Conservation (phyloP, 2,329 filamentous ascomycete species). For the Fusarium buxicola region DNA sequence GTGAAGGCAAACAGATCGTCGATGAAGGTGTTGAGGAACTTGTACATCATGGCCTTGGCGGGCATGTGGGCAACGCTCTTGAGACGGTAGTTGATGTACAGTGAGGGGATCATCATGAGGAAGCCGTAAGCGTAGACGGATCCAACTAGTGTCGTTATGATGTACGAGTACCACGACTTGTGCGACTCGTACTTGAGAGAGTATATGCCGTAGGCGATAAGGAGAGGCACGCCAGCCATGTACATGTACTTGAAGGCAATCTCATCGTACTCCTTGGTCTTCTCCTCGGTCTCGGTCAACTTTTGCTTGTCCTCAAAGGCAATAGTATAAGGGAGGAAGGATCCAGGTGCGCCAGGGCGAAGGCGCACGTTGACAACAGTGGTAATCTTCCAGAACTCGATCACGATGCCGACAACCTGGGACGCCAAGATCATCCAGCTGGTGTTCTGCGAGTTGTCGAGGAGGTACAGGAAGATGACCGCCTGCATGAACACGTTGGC, state of each 20-base stretch:
- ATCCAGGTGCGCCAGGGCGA: slow-evolving; percentile 74
- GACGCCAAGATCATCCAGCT: slow-evolving; percentile 99
- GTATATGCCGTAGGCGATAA: slow-evolving; percentile 91
- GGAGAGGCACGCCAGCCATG: slow-evolving; percentile 86
- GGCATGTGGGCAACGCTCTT: slow-evolving; percentile 98
- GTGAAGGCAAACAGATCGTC: slow-evolving; percentile 99
- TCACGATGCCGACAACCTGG: slow-evolving; percentile 82
- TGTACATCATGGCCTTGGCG: slow-evolving; percentile 95
- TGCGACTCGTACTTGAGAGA: slow-evolving; percentile 92
- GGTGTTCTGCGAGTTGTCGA: slow-evolving; percentile 98
- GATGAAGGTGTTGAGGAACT: slow-evolving; percentile 98
- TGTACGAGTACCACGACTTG: slow-evolving; percentile 98
- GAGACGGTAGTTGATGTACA: slow-evolving; percentile 99
- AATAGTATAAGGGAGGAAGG: slow-evolving; percentile 81
- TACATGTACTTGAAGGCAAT: slow-evolving; percentile 99
- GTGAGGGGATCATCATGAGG: slow-evolving; percentile 96
- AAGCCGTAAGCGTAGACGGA: slow-evolving; percentile 98
- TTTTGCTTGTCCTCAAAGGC: slow-evolving; percentile 97
- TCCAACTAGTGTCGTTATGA: slow-evolving; percentile 94
- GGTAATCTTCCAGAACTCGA: slow-evolving; percentile 91
- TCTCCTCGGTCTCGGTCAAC: slow-evolving; percentile 93
- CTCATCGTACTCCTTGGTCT: slow-evolving; percentile 98
- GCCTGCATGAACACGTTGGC: slow-evolving; percentile 98
- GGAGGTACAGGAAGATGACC: slow-evolving; percentile 94
- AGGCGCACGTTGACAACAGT: slow-evolving; percentile 92